phyloP scores from a whole-genome alignment of 306 rosid species.

The Erythrophleum fordii region DNA sequence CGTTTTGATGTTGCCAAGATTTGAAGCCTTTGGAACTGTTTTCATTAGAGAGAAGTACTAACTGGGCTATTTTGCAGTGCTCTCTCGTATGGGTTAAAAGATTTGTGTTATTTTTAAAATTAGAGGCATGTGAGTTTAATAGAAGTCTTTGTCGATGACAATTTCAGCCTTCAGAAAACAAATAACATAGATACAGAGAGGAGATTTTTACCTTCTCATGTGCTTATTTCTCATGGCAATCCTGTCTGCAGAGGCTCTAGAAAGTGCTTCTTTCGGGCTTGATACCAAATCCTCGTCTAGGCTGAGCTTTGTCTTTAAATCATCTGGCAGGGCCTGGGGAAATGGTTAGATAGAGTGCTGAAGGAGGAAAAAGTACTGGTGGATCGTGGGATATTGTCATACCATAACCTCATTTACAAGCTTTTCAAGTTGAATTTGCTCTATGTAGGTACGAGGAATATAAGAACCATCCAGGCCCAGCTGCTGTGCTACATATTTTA shows the following conservation, averaged over 20 bases:
- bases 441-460: conserved; percentile 96
- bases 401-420: conserved; percentile 98
- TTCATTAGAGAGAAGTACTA: not conserved
- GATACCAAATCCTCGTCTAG: conserved; percentile 93
- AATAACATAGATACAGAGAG: not conserved
- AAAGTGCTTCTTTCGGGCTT: conserved; percentile 94
- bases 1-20: not conserved
- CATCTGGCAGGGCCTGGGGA: conserved; percentile 95
- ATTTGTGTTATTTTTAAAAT: not conserved
- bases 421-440: conserved; percentile 97
- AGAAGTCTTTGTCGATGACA: not conserved
- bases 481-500: conserved; percentile 69
- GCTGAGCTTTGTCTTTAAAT: conserved; percentile 93
- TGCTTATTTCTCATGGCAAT: conserved; percentile 78
- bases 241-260: conserved; percentile 89
- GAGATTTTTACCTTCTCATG: conserved; percentile 67
- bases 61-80: not conserved
- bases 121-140: not conserved
- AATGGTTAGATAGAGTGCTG: conserved; percentile 41
- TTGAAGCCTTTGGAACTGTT: not conserved
- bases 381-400: conserved; percentile 42
- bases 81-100: not conserved
- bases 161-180: not conserved
- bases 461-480: conserved; percentile 95
- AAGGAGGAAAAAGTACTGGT: conserved; percentile 21